A percentile compares a stretch with the other conserved stretches of the same genome.
Evolutionary conservation across 352 stramenopile genomes (phyloP).

Genomic region (Phytophthora agathidicida): DNA sequence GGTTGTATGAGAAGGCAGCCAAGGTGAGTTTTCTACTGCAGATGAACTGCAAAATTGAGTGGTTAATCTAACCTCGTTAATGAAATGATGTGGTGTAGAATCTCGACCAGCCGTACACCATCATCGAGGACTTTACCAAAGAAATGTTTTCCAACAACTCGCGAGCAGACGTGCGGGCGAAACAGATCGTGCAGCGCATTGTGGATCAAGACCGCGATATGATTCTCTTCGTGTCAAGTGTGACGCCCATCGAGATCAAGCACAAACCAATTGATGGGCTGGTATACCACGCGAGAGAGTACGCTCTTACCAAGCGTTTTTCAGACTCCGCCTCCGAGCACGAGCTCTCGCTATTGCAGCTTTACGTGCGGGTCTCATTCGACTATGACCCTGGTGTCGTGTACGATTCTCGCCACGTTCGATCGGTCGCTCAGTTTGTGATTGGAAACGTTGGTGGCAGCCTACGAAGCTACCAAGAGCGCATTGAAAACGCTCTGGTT

Average conservation of each 20-base stretch:
- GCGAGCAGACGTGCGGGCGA: constrained; percentile 28
- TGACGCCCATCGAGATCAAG: constrained; percentile 22
- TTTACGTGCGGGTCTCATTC: constrained; percentile 51
- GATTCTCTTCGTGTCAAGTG: constrained; percentile 28
- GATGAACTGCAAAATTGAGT: neutral
- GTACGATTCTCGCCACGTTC: constrained; percentile 32
- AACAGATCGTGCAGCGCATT: constrained; percentile 30
- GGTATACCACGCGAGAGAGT: constrained; percentile 22
- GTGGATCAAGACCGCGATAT: constrained; percentile 24
- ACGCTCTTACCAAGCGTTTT: constrained; percentile 50
- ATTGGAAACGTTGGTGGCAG: constrained; percentile 41
- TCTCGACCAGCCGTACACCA: constrained; percentile 30
- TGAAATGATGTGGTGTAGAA: constrained; percentile 13
- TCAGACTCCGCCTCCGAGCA: constrained; percentile 24
- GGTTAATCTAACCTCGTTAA: neutral
- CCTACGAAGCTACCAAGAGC: constrained; percentile 43
- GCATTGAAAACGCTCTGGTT: constrained; percentile 52
- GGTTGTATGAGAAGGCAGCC: constrained; percentile 20
- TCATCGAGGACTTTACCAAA: constrained; percentile 35
- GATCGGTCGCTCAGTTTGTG: constrained; percentile 49
- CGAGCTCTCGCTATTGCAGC: constrained; percentile 52
- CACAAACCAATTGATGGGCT: constrained; percentile 28
- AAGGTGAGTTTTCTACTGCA: constrained; percentile 9
- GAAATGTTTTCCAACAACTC: constrained; percentile 36
- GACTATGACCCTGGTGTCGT: constrained; percentile 39